phyloP scores from a whole-genome alignment of 352 stramenopile genomes.

The Globisporangium alternatum region DNA sequence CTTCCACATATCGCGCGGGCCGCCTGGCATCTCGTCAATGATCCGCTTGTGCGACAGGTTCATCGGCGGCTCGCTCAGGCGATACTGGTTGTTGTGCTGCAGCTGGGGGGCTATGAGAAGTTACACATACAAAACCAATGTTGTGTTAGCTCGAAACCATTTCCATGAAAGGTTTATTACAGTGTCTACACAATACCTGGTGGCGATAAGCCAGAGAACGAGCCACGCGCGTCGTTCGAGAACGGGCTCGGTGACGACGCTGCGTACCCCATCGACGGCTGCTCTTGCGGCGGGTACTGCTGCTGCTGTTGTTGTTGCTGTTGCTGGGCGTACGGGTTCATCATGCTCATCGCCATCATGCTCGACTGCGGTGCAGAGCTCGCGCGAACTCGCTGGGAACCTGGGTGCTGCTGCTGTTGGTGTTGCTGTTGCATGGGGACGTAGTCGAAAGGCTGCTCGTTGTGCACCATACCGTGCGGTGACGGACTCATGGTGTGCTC shows the following conservation, averaged over 20 bases:
- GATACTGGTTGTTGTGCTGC: conserved; percentile 26
- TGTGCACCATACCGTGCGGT: conserved; percentile 19
- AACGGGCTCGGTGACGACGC: conserved; percentile 4
- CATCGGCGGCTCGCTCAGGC: conserved; percentile 31
- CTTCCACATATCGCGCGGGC: conserved; percentile 56
- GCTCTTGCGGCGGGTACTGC: conserved; percentile 12
- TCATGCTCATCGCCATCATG: conserved; percentile 19
- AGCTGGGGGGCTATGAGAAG: conserved; percentile 21
- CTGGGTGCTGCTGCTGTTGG: conserved; percentile 14
- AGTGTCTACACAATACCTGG: conserved; percentile 15
- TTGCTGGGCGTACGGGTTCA: conserved; percentile 22
- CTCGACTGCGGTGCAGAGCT: conserved; percentile 7
- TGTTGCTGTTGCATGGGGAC: conserved; percentile 37
- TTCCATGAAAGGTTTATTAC: neutral
- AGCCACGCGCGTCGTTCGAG: conserved; percentile 11
- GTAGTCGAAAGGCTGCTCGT: conserved; percentile 42
- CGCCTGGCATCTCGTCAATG: conserved; percentile 46
- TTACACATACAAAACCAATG: neutral
- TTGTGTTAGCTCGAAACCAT: neutral
- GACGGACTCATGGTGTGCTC: conserved; percentile 16
- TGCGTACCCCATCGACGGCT: conserved; percentile 10
- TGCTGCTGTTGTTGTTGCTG: conserved; percentile 8
- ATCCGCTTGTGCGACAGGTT: conserved; percentile 58
- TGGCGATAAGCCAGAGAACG: conserved; percentile 10
- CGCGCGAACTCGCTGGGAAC: conserved; percentile 2